Conservation (phyloP, 768 basidiomycete species). For the Panellus pusillus region DNA sequence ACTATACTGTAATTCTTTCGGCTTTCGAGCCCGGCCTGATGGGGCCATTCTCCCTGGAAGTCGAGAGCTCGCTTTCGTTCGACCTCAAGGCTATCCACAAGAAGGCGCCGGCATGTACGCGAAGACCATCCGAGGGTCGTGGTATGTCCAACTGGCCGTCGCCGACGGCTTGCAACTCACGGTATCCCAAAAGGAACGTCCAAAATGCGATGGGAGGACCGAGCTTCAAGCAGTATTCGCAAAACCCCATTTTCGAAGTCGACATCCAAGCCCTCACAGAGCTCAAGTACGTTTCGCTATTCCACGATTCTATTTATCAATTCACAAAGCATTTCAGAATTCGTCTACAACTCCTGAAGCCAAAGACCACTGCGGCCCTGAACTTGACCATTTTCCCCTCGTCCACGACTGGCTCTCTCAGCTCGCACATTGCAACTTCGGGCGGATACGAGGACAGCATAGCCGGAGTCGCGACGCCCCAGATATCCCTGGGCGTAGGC, state of each 20-base stretch:
- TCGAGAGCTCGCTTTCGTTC: slow-evolving; percentile 63
- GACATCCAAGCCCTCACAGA: slow-evolving; percentile 51
- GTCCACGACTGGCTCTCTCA: slow-evolving; percentile 28
- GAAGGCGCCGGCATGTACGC: slow-evolving; percentile 93
- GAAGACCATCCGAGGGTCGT: slow-evolving; percentile 66
- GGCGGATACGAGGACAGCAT: slow-evolving; percentile 78
- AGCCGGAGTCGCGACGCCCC: slow-evolving; percentile 67
- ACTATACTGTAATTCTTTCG: slow-evolving; percentile 84
- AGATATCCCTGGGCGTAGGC: slow-evolving; percentile 52
- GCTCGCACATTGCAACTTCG: slow-evolving; percentile 59
- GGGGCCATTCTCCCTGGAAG: slow-evolving; percentile 62
- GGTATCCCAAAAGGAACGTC: slow-evolving; percentile 39
- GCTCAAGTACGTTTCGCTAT: slow-evolving; percentile 48
- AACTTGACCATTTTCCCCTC: slow-evolving; percentile 61
- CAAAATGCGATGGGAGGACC: slow-evolving; percentile 69
- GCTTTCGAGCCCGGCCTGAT: slow-evolving; percentile 74
- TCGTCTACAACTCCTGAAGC: slow-evolving; percentile 61
- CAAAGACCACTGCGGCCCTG: slow-evolving; percentile 45
- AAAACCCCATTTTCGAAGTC: slow-evolving; percentile 72
- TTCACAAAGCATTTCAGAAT: slow-evolving; percentile 41
- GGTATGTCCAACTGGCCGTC: slow-evolving; percentile 46
- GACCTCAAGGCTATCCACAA: slow-evolving; percentile 64
- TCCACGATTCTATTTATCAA: not conserved
- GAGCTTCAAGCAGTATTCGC: slow-evolving; percentile 58
- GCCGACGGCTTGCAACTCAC: not conserved